These are phyloP conservation scores for Thielaviopsis populi DNA, from an alignment of 2,329 filamentous ascomycete genomes.

Conservation along the genomic window DNA sequence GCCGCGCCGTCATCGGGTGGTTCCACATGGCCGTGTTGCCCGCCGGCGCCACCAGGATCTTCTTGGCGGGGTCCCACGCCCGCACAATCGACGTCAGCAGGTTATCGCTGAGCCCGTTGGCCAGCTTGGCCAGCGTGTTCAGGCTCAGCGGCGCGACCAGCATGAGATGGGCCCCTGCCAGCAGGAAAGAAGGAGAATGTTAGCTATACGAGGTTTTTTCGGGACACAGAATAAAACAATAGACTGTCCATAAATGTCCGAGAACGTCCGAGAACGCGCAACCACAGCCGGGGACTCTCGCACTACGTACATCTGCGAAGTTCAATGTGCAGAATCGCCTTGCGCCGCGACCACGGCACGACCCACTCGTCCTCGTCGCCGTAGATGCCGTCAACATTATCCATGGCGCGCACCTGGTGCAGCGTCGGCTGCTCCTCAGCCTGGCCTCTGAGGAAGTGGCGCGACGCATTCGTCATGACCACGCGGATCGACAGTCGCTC, in stretches of 20 bases:
- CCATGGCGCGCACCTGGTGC: conserved; percentile 39
- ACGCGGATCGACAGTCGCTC: conserved; percentile 64
- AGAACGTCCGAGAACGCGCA: too few relatives aligned
- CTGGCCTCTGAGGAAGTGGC: conserved; percentile 63
- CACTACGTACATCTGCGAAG: conserved; percentile 42
- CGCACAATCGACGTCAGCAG: conserved; percentile 59
- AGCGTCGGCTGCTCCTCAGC: conserved; percentile 61
- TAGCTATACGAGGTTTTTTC: too few relatives aligned
- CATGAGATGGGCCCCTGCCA: conserved; percentile 51
- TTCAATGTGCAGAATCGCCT: conserved; percentile 81
- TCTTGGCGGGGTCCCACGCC: conserved; percentile 75
- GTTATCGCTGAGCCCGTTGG: conserved; percentile 61
- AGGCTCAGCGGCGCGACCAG: conserved; percentile 70
- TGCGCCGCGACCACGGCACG: conserved; percentile 59
- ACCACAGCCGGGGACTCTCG: background rate
- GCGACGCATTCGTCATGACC: conserved; percentile 59
- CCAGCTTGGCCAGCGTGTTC: conserved; percentile 75
- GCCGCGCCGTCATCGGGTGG: conserved; percentile 64
- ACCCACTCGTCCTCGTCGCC: conserved; percentile 76
- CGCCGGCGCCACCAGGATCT: conserved; percentile 60
- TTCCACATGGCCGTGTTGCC: conserved; percentile 91
- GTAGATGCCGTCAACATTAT: conserved; percentile 69
- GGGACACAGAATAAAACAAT: too few relatives aligned
- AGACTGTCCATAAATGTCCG: too few relatives aligned
- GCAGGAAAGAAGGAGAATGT: conserved; percentile 27